These are phyloP conservation scores for Rhodotorula sp. DNA, from an alignment of 1,284 basidiomycete genomes.

Conservation along the genomic window DNA sequence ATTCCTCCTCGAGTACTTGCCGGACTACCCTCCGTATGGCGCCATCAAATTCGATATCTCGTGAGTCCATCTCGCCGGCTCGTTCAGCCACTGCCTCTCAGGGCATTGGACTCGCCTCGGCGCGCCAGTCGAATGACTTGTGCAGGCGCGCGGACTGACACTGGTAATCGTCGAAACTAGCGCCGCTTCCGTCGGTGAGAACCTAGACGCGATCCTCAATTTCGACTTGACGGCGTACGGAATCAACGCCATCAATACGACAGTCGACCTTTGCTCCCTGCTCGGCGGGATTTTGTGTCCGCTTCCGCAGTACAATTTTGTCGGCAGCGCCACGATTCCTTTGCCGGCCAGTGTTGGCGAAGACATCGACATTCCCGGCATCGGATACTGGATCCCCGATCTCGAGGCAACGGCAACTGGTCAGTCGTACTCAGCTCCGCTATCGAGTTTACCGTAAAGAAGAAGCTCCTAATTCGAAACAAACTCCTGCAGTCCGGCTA, in stretches of 20 bases:
- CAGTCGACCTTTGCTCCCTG: constrained; percentile 67
- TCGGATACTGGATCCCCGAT: constrained; percentile 85
- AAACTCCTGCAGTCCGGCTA: constrained; percentile 58
- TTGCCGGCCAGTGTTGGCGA: constrained; percentile 41
- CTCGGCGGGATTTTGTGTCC: constrained; percentile 79
- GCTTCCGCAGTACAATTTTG: constrained; percentile 79
- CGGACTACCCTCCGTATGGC: neutral
- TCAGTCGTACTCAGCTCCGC: neutral
- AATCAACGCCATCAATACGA: constrained; percentile 60
- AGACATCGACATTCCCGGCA: constrained; percentile 62
- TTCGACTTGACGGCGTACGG: constrained; percentile 80
- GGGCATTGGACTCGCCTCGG: no score
- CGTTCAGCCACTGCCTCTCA: constrained; percentile 11
- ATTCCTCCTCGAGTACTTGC: constrained; percentile 32
- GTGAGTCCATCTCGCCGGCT: constrained; percentile 12
- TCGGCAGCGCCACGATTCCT: constrained; percentile 53
- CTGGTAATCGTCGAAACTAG: neutral
- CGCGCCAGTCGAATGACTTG: no score
- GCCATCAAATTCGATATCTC: constrained; percentile 43
- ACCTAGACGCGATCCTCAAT: constrained; percentile 74
- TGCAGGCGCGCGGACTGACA: no score
- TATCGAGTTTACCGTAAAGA: no score
- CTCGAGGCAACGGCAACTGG: constrained; percentile 73
- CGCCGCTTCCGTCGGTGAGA: constrained; percentile 53
- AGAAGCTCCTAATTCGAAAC: neutral